A percentile compares a stretch with the other conserved stretches of the same genome.
Evolutionary conservation across 2,329 filamentous ascomycete species (phyloP).

Genomic region (Sporothrix euskadiensis): DNA sequence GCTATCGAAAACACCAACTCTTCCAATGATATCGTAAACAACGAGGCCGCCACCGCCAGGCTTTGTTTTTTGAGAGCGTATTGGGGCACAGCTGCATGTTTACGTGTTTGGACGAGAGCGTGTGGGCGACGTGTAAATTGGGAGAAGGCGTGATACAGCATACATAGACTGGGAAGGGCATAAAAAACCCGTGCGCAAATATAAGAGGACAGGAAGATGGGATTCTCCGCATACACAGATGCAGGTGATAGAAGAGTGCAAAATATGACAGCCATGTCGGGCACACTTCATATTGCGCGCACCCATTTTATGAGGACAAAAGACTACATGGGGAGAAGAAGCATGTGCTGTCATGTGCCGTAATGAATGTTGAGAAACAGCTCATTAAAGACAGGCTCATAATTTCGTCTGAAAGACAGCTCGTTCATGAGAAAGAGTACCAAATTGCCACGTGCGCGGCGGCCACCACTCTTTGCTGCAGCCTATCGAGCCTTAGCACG

Average conservation of each 20-base stretch:
- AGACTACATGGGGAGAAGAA: background rate
- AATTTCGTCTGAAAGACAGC: too few relatives aligned
- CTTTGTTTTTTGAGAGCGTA: background rate
- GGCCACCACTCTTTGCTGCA: background rate
- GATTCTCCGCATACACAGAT: background rate
- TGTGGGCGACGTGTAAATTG: background rate
- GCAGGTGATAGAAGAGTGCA: background rate
- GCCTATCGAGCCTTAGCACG: background rate
- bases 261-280: conserved; percentile 3
- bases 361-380: background rate
- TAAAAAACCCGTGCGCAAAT: too few relatives aligned
- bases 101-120: conserved; percentile 22
- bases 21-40: background rate
- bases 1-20: background rate
- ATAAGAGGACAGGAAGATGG: background rate
- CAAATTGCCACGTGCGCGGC: background rate
- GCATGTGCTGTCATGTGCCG: background rate
- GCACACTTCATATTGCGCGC: background rate
- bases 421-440: too few relatives aligned
- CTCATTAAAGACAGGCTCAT: background rate
- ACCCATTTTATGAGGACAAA: background rate
- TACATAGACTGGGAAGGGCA: background rate
- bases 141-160: background rate
- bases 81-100: conserved; percentile 10
- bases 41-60: background rate